Conservation (phyloP, 208 protist genomes). For the Blastocrithidia nonstop region DNA sequence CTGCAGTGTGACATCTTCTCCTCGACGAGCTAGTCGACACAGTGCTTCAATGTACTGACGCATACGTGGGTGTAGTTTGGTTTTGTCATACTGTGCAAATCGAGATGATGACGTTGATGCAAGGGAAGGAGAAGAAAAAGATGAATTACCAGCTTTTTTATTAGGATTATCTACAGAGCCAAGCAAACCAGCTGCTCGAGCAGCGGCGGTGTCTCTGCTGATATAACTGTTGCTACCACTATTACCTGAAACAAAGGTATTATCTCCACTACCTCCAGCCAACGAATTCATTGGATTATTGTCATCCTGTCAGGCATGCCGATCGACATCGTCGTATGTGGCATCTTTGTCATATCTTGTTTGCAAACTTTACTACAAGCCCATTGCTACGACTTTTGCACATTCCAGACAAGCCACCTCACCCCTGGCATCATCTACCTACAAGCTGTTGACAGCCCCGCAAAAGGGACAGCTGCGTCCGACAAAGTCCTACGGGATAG, state of each 20-base stretch:
- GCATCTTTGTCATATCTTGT: conserved; percentile 58
- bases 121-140: too few species aligned
- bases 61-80: conserved; percentile 26
- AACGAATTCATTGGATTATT: too few species aligned
- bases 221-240: conserved; percentile 1
- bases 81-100: conserved; percentile 14
- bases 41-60: conserved; percentile 30
- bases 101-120: too few species aligned
- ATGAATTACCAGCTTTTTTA: not conserved
- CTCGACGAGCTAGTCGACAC: conserved; percentile 19
- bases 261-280: conserved; percentile 1
- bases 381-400: conserved; percentile 58
- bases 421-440: conserved; percentile 51
- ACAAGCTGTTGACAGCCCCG: conserved; percentile 50
- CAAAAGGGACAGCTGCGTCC: conserved; percentile 63
- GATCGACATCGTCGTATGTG: conserved; percentile 52
- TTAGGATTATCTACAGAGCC: conserved; percentile 1
- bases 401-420: conserved; percentile 71
- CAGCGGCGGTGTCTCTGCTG: conserved; percentile 10
- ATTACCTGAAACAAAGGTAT: conserved; percentile 4
- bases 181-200: conserved; percentile 15
- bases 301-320: conserved; percentile 11
- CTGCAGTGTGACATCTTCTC: conserved; percentile 17
- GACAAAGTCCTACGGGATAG: conserved; percentile 47
- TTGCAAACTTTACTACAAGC: conserved; percentile 48